A percentile compares a stretch with the other conserved stretches of the same genome.
phyloP scores from a whole-genome alignment of 1,284 basidiomycete species.

The Clitocybe nebularis region DNA sequence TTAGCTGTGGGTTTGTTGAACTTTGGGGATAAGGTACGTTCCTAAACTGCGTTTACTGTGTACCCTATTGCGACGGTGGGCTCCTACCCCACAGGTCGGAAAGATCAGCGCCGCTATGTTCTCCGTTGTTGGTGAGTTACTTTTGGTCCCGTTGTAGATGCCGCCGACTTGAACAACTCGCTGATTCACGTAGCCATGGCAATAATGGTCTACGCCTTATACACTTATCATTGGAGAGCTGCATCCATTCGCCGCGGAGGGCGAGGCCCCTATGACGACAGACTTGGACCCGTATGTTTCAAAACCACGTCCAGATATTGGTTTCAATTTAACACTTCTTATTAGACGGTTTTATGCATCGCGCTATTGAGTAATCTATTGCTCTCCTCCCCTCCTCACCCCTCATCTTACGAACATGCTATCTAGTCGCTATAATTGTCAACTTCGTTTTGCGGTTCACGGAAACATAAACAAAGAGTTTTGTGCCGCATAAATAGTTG shows the following conservation, averaged over 20 bases:
- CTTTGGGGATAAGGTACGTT: conserved; percentile 85
- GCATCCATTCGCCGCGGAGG: conserved; percentile 89
- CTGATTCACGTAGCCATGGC: conserved; percentile 69
- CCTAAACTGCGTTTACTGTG: not conserved
- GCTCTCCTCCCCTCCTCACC: conserved; percentile 4
- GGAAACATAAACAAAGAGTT: conserved; percentile 25
- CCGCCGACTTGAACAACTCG: conserved; percentile 7
- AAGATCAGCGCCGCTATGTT: conserved; percentile 93
- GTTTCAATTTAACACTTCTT: conserved; percentile 9
- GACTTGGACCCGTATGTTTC: conserved; percentile 62
- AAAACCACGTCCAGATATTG: conserved; percentile 11
- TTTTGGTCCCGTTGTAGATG: conserved; percentile 9
- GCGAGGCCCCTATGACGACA: conserved; percentile 95
- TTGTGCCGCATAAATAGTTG: too few relatives aligned
- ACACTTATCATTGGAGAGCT: conserved; percentile 96
- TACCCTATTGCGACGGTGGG: too few relatives aligned
- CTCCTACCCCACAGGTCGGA: conserved; percentile 79
- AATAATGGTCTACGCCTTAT: conserved; percentile 94
- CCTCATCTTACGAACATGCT: conserved; percentile 4
- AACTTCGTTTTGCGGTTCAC: conserved; percentile 87
- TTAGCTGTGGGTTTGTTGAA: conserved; percentile 95
- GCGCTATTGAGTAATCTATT: conserved; percentile 69
- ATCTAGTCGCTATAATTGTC: conserved; percentile 78
- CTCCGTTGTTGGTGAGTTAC: conserved; percentile 83
- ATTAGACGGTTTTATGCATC: conserved; percentile 81